Evolutionary conservation across 768 basidiomycete species (phyloP).

Genomic region (Leccinum olivaceopallidum): DNA sequence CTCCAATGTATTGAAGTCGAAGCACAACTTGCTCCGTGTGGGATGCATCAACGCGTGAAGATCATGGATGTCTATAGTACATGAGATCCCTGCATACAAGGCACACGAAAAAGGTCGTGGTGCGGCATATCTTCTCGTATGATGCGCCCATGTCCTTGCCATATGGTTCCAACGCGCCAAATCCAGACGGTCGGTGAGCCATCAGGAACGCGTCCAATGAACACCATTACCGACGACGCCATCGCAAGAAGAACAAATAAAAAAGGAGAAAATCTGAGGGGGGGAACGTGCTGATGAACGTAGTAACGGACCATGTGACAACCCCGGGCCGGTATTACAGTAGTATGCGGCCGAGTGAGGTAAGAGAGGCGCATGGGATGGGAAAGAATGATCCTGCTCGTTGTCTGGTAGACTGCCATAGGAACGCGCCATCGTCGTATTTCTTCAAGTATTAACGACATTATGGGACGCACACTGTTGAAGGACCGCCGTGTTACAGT

Average conservation of each 20-base stretch:
- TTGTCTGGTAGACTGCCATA: not conserved
- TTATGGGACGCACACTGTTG: too few species aligned
- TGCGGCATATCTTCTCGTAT: not conserved
- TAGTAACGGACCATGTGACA: not conserved
- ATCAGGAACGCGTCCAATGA: constrained; percentile 1
- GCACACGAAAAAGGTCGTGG: not conserved
- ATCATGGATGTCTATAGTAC: not conserved
- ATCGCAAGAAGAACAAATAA: not conserved
- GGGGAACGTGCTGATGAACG: constrained; percentile 35
- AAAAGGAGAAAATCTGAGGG: constrained; percentile 38
- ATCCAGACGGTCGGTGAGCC: constrained; percentile 66
- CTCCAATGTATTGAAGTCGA: not conserved
- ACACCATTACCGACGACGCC: not conserved
- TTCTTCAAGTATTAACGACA: not conserved
- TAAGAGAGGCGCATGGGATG: not conserved
- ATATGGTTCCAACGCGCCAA: constrained; percentile 46
- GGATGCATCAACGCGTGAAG: not conserved
- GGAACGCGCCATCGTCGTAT: not conserved
- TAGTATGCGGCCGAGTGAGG: not conserved
- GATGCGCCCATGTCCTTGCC: constrained; percentile 8
- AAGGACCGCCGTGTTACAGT: too few species aligned
- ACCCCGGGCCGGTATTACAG: not conserved
- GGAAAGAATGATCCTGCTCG: not conserved
- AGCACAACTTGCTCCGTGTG: not conserved
- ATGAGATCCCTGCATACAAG: not conserved